Evolutionary conservation across 495 filamentous ascomycete genomes (phyloP).

Genomic region (Barbatosphaeria neglecta): DNA sequence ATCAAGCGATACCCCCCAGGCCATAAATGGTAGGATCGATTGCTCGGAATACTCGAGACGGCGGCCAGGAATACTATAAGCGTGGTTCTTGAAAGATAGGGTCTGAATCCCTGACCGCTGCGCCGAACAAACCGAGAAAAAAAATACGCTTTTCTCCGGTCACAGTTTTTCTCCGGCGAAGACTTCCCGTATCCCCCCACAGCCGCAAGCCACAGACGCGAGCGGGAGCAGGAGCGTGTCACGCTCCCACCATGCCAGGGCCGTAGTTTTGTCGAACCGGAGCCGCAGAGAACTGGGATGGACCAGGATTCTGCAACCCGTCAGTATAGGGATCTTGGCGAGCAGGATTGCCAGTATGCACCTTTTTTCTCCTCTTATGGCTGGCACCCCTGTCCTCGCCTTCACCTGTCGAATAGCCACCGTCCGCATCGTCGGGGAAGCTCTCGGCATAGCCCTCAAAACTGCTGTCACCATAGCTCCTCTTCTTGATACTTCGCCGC

Average conservation of each 20-base stretch:
- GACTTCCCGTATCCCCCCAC: not conserved
- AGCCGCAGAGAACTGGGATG: constrained; percentile 11
- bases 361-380: constrained; percentile 46
- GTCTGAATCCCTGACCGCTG: too few relatives aligned
- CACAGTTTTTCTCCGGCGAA: not conserved
- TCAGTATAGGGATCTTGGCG: constrained; percentile 10
- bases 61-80: too few relatives aligned
- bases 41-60: too few relatives aligned
- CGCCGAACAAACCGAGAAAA: too few relatives aligned
- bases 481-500: constrained; percentile 37
- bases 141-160: too few relatives aligned
- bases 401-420: constrained; percentile 41
- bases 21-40: too few relatives aligned
- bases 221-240: constrained; percentile 2
- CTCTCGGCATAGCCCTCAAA: constrained; percentile 48
- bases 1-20: too few relatives aligned
- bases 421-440: constrained; percentile 35
- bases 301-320: constrained; percentile 13
- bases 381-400: constrained; percentile 33
- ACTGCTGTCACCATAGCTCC: constrained; percentile 42
- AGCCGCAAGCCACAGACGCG: too few relatives aligned
- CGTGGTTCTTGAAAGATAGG: too few relatives aligned
- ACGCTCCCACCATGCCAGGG: constrained; percentile 27
- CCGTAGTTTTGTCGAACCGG: constrained; percentile 25
- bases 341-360: constrained; percentile 16